Conservation (phyloP, 768 basidiomycete genomes). For the Suillus hirtellus region DNA sequence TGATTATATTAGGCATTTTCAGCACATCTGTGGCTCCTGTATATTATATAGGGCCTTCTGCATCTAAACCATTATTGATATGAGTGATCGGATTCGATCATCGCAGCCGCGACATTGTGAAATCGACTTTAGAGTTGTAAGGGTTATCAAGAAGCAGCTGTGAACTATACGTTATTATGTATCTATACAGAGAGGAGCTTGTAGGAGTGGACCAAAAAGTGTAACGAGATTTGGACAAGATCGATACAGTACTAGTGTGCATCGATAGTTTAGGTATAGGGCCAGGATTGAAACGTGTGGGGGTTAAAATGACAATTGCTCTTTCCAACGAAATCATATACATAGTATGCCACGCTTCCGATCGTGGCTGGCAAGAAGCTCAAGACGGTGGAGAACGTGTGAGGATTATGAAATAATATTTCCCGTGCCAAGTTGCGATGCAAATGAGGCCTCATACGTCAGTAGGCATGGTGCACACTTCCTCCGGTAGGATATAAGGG, state of each 20-base stretch:
- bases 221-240: background rate
- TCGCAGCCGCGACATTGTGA: background rate
- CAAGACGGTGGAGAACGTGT: background rate
- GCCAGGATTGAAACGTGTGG: background rate
- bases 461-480: background rate
- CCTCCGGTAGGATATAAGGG: background rate
- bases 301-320: background rate
- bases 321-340: background rate
- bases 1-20: background rate
- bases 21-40: too few species aligned
- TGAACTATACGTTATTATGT: background rate
- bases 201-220: background rate
- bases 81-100: background rate
- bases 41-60: background rate
- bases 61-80: background rate
- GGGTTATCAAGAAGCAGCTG: background rate
- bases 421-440: background rate
- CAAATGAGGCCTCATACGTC: background rate
- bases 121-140: background rate
- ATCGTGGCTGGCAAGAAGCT: background rate
- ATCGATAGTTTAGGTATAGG: background rate
- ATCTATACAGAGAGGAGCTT: background rate
- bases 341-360: background rate
- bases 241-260: background rate
- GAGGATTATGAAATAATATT: background rate